Conservation (phyloP, 805 yeast species). For the Zygosaccharomyces rouxii region DNA sequence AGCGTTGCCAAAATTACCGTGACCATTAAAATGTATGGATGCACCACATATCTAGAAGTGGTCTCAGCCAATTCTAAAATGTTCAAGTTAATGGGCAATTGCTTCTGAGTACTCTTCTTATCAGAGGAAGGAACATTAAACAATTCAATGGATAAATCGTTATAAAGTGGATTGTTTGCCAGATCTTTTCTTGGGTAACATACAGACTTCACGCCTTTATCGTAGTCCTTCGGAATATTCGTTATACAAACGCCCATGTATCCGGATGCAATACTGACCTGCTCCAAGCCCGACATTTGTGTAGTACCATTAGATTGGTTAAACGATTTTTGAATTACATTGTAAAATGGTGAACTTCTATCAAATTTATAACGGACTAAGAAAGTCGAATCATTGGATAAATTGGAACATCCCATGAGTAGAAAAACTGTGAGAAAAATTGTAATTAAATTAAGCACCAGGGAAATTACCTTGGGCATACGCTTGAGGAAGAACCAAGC, state of each 20-base stretch:
- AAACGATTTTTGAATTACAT: constrained; percentile 40
- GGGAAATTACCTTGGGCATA: constrained; percentile 41
- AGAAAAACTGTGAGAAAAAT: constrained; percentile 51
- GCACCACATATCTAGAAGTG: constrained; percentile 45
- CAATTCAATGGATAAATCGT: constrained; percentile 27
- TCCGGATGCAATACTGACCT: constrained; percentile 47
- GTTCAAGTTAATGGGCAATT: constrained; percentile 33
- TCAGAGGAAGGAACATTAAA: constrained; percentile 23
- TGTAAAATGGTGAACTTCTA: constrained; percentile 40
- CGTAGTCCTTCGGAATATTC: constrained; percentile 25
- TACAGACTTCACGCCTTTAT: constrained; percentile 12
- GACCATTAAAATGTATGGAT: constrained; percentile 51
- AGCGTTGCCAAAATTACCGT: constrained; percentile 43
- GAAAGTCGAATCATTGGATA: constrained; percentile 46
- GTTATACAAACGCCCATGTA: constrained; percentile 55
- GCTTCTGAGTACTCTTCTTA: constrained; percentile 21
- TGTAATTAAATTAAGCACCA: constrained; percentile 43
- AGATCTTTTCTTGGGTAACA: constrained; percentile 31
- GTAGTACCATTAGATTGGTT: constrained; percentile 28
- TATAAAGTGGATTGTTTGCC: constrained; percentile 20
- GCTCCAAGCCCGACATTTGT: constrained; percentile 30
- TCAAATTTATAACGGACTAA: constrained; percentile 49
- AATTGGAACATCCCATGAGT: constrained; percentile 50
- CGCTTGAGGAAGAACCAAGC: constrained; percentile 34
- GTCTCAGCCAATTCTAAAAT: constrained; percentile 44